Evolutionary conservation across 192 early-diverging fungal genomes (phyloP), one percentile per base, ranked within the genome.

Genomic region (Mortierella antarctica): DNA sequence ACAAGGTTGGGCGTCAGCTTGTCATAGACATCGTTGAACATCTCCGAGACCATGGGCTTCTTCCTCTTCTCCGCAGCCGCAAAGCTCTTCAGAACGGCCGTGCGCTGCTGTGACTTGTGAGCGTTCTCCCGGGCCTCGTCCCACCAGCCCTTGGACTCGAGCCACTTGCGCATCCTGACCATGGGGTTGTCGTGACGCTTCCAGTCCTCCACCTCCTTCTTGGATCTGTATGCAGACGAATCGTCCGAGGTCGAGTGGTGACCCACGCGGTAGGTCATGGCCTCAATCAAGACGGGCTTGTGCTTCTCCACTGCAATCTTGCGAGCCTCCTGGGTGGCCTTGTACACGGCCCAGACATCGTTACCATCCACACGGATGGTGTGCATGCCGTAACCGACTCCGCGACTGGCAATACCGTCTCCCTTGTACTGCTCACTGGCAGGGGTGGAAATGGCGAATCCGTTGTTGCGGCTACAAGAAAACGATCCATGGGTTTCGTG

Each of bases 221-320:
- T 95, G 53, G 94, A 90, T 42, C 98, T 89, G 82, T 99, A 99
- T 20, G 96, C 96, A 5, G 94, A 93, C 14, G 97, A 98, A 82
- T 99, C 97, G 82, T 99, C 98, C 1, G 96, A 98, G 6, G 98
- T 99, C 71, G 93, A 95, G 87, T 99, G 98, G 82, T 99, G 98
- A 10, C 95, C 92, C 56, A 98, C 89, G 59, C 97, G 97, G 84
- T 99, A 99, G 5, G 98, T 96, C 93, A 99, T 93, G 18, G 98
- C 95, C 84, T 99, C 98, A 51, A 99, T 94, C 47, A 99, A 87
- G 1, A 98, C 94, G 2, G 98, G 98, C 67, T 89, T 90, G 79
- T 93, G 87, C 68, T 96, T 86, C 44, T 91, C 89, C 45, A 97
- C 89, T 1, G 94, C 95, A 18, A 95, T 89, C 59, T 92, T 83